Conservation (phyloP, 2,329 filamentous ascomycete genomes). For the Monosporascus cannonballus region DNA sequence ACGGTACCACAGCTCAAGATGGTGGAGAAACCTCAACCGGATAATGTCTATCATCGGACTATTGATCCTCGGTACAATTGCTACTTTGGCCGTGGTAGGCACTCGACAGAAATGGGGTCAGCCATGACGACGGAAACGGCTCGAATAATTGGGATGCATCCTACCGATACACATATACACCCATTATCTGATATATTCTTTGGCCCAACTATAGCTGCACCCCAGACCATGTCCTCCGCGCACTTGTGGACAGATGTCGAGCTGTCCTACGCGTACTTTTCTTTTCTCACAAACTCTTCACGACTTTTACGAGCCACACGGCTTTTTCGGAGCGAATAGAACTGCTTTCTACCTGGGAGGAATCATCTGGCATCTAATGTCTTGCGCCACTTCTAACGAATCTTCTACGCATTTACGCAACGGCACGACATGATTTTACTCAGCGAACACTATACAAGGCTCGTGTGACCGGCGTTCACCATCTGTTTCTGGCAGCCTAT, state of each 20-base stretch:
- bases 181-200: too few relatives aligned
- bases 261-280: not conserved
- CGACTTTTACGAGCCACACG: constrained; percentile 8
- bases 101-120: constrained; percentile 42
- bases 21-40: constrained; percentile 56
- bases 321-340: not conserved
- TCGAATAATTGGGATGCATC: too few relatives aligned
- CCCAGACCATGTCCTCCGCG: too few relatives aligned
- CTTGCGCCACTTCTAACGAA: not conserved
- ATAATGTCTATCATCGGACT: constrained; percentile 52
- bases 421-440: not conserved
- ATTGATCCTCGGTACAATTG: constrained; percentile 45
- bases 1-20: constrained; percentile 46
- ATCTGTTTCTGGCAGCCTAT: too few relatives aligned
- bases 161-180: too few relatives aligned
- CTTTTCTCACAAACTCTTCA: constrained; percentile 2
- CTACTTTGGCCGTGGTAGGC: constrained; percentile 46
- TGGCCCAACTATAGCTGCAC: too few relatives aligned
- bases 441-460: too few relatives aligned
- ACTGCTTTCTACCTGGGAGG: not conserved
- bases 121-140: constrained; percentile 3
- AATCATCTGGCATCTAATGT: not conserved
- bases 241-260: too few relatives aligned
- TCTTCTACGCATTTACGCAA: not conserved
- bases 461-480: too few relatives aligned